These are phyloP conservation scores for Cryptococcus sp. DNA, from an alignment of 1,284 basidiomycete genomes.

Conservation along the genomic window DNA sequence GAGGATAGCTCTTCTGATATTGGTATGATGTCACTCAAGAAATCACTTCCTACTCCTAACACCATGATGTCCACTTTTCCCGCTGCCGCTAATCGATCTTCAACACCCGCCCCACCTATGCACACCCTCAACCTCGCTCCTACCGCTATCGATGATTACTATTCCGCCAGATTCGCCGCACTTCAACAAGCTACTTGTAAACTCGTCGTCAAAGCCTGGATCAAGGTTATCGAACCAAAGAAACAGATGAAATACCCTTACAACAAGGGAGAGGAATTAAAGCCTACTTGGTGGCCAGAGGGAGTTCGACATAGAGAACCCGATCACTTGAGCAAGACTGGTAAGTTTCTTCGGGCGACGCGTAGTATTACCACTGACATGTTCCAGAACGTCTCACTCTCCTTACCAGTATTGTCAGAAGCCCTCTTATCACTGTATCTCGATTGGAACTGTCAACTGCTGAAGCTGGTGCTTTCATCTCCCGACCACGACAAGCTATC, in stretches of 20 bases:
- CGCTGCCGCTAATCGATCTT: slow-evolving; percentile 14
- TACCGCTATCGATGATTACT: slow-evolving; percentile 34
- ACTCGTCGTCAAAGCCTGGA: slow-evolving; percentile 53
- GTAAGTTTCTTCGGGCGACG: slow-evolving; percentile 21
- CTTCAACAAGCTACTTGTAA: slow-evolving; percentile 54
- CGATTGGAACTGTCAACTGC: slow-evolving; percentile 51
- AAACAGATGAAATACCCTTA: slow-evolving; percentile 54
- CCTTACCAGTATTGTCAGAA: slow-evolving; percentile 49
- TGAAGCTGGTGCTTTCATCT: slow-evolving; percentile 50
- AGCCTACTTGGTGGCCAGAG: slow-evolving; percentile 54
- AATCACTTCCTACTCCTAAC: slow-evolving; percentile 3
- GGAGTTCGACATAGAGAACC: slow-evolving; percentile 53
- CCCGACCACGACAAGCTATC: slow-evolving; percentile 48
- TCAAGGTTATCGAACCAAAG: slow-evolving; percentile 55
- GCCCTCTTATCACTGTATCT: slow-evolving; percentile 43
- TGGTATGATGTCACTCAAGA: background rate
- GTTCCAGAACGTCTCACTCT: slow-evolving; percentile 49
- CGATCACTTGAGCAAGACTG: slow-evolving; percentile 52
- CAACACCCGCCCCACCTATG: slow-evolving; percentile 25
- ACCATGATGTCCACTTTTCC: slow-evolving; percentile 26
- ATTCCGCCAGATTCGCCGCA: slow-evolving; percentile 41
- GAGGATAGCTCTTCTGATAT: slow-evolving; percentile 15
- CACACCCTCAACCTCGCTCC: slow-evolving; percentile 29
- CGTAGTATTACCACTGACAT: slow-evolving; percentile 4
- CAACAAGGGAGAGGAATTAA: slow-evolving; percentile 52